These are phyloP conservation scores for Saturnispora saitoi DNA, from an alignment of 805 yeast species.

Conservation along the genomic window DNA sequence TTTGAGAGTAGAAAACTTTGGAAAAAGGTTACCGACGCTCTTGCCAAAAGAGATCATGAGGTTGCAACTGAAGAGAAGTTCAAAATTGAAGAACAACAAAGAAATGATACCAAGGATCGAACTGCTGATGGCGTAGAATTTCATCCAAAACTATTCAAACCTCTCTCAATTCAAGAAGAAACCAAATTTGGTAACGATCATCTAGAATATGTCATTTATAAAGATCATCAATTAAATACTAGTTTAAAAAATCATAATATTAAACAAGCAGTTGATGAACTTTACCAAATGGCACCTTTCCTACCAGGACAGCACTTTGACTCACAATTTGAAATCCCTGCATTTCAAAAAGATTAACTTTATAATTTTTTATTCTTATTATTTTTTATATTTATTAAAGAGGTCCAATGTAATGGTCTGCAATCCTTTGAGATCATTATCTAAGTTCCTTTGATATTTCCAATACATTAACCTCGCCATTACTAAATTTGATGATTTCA, in stretches of 20 bases:
- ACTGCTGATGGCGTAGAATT: slow-evolving; percentile 72
- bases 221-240: slow-evolving; percentile 31
- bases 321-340: slow-evolving; percentile 60
- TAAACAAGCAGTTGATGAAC: slow-evolving; percentile 28
- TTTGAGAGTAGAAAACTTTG: slow-evolving; percentile 78
- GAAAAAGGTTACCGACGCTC: slow-evolving; percentile 73
- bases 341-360: slow-evolving; percentile 40
- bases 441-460: neutral
- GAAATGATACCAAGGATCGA: slow-evolving; percentile 64
- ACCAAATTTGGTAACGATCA: slow-evolving; percentile 29
- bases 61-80: slow-evolving; percentile 84
- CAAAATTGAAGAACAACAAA: slow-evolving; percentile 80
- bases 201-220: slow-evolving; percentile 61
- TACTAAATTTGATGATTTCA: neutral
- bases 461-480: neutral
- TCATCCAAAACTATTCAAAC: slow-evolving; percentile 68
- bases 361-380: neutral
- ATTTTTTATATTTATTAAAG: neutral
- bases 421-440: neutral
- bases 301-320: slow-evolving; percentile 73
- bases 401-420: neutral
- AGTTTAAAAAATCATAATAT: slow-evolving; percentile 30
- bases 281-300: slow-evolving; percentile 60
- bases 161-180: slow-evolving; percentile 29
- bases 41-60: slow-evolving; percentile 70